These are phyloP conservation scores for Xylariaceae sp. DNA, from an alignment of 2,329 filamentous ascomycete genomes.

Conservation along the genomic window DNA sequence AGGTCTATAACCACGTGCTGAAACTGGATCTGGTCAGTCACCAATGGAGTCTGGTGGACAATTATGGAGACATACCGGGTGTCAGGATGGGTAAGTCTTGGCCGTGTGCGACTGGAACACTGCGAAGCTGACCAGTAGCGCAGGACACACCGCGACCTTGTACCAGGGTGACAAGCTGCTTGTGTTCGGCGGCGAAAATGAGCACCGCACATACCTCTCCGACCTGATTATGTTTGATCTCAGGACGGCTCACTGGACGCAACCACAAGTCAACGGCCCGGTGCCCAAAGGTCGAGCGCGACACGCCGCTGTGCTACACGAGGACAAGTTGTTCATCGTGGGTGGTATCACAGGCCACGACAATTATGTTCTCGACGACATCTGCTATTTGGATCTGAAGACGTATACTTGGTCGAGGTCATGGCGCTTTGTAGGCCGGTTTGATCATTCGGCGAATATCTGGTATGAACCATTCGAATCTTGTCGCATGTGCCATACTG, in stretches of 20 bases:
- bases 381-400: constrained; percentile 93
- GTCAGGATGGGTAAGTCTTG: constrained; percentile 77
- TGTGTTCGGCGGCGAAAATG: constrained; percentile 96
- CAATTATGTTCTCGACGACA: constrained; percentile 87
- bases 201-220: constrained; percentile 89
- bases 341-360: constrained; percentile 93
- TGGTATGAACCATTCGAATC: constrained; percentile 42
- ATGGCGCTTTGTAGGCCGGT: constrained; percentile 91
- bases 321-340: constrained; percentile 93
- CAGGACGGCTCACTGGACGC: constrained; percentile 89
- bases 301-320: constrained; percentile 88
- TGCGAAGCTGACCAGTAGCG: constrained; percentile 5
- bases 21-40: constrained; percentile 78
- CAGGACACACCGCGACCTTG: constrained; percentile 88
- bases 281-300: constrained; percentile 84
- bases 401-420: constrained; percentile 96
- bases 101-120: background rate
- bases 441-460: constrained; percentile 91
- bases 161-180: constrained; percentile 94
- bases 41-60: constrained; percentile 94
- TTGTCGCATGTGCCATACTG: constrained; percentile 7
- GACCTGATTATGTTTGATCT: constrained; percentile 96
- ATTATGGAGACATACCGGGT: constrained; percentile 95
- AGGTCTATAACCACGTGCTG: constrained; percentile 97
- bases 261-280: constrained; percentile 76